These are phyloP conservation scores for Schizochytrium sp. DNA, from an alignment of 108 stramenopile species.

Conservation along the genomic window DNA sequence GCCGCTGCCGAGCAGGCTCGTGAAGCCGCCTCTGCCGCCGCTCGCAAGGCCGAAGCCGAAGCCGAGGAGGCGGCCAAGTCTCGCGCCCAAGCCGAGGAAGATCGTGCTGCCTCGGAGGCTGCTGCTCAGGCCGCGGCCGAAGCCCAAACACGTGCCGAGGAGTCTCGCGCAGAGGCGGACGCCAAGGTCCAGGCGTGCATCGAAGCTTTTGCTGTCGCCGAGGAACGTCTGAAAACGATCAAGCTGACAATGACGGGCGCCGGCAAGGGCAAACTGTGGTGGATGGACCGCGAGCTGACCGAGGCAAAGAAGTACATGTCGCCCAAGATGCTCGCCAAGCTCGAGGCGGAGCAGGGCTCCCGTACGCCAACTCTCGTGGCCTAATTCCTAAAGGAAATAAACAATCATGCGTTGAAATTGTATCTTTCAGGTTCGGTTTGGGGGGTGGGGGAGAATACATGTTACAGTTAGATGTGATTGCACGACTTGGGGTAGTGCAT, in stretches of 20 bases:
- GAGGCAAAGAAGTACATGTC: conserved; percentile 28
- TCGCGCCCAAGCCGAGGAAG: not conserved
- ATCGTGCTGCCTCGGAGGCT: not conserved
- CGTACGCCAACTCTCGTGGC: not conserved
- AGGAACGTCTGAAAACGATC: not conserved
- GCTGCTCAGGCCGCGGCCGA: not conserved
- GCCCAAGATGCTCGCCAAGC: conserved; percentile 4
- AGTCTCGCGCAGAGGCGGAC: not conserved
- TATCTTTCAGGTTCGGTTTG: no score
- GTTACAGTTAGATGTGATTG: no score
- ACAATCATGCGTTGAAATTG: no score
- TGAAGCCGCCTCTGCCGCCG: conserved; percentile 1
- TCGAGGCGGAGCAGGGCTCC: not conserved
- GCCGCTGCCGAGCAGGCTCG: not conserved
- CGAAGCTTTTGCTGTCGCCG: not conserved
- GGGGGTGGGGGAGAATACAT: no score
- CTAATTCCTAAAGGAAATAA: not conserved
- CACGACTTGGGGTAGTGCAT: no score
- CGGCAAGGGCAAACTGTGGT: conserved; percentile 27
- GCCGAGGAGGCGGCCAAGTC: conserved; percentile 17
- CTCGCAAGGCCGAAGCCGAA: not conserved
- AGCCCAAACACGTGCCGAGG: not conserved
- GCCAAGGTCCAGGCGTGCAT: conserved; percentile 3
- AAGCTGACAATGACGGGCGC: conserved; percentile 12
- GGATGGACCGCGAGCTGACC: conserved; percentile 22